Conservation (phyloP, 257 asterid genomes). For the Solanum appendiculatum region DNA sequence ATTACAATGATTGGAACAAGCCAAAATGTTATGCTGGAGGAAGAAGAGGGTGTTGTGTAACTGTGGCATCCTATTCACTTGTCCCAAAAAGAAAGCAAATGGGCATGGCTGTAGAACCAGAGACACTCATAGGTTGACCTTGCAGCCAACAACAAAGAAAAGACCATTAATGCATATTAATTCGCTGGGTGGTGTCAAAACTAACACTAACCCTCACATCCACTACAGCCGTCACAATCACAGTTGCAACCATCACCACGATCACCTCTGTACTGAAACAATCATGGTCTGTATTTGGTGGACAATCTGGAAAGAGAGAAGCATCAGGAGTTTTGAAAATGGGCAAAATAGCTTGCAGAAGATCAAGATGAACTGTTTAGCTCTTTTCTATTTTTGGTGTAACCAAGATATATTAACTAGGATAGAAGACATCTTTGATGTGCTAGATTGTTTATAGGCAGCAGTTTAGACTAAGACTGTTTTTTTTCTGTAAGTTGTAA, state of each 20-base stretch:
- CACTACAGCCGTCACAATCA: neutral
- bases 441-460: too few relatives aligned
- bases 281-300: neutral
- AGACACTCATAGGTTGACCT: neutral
- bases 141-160: neutral
- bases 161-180: neutral
- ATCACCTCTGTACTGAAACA: neutral
- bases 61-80: neutral
- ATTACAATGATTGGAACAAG: neutral
- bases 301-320: too few relatives aligned
- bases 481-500: too few relatives aligned
- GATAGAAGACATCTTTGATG: too few relatives aligned
- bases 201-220: neutral
- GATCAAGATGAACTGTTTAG: too few relatives aligned
- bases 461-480: too few relatives aligned
- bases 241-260: neutral
- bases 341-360: too few relatives aligned
- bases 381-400: too few relatives aligned
- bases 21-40: neutral
- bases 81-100: neutral
- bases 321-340: too few relatives aligned
- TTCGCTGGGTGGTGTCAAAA: neutral
- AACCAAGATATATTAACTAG: too few relatives aligned
- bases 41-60: neutral
- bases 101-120: neutral